Base-by-base conservation (phyloP, 257 asterid species). In the Nicotiana attenuata region DNA sequence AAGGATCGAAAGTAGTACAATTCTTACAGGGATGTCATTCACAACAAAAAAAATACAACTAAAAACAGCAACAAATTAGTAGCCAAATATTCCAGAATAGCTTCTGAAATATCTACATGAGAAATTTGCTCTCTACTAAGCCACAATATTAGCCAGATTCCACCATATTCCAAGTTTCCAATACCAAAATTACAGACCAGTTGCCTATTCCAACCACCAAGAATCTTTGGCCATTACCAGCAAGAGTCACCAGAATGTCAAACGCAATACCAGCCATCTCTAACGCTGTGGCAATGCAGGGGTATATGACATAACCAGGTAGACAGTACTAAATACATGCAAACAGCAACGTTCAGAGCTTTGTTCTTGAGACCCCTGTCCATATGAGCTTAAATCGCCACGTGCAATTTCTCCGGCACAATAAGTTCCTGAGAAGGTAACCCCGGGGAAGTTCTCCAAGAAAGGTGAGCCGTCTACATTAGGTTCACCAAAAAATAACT, bases 401-500 rank as follows among this genome's bases (percentile, higher is more conserved):
- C 93, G 92, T 19, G 84, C 89, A 59, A 95, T 91, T 88, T 93
- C 98, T 77, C 97, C 96, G 50, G 88, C 84, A 47, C 96, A 93
- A 63, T 90, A 93, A 61, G 91, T 92, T 75, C 99, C 97, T 16
- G 92, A 90, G 77, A 95, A 80, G 2, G 93, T 22, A 66, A 88
- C 92, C 47, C 86, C 94, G 0, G 98, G 94, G 86, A 95, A 92
- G 90, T 91, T 93, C 24, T 92, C 90, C 84, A 90, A 22, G 77
- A 93, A 91, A 35, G 96, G 94, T 61, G 85, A 79, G 82, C 89
- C 88, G 65, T 91, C 97, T 19, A 87, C 78, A 77, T 87, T 84
- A 29, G 83, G 76, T 11, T 76, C 83, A 77, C 92, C 93, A n/a
- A 90, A 91, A 53, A 95, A 92, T 0, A 92, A 77, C 81, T 87